Base-by-base conservation (phyloP, 768 basidiomycete species). In the Phanerochaete sordida region DNA sequence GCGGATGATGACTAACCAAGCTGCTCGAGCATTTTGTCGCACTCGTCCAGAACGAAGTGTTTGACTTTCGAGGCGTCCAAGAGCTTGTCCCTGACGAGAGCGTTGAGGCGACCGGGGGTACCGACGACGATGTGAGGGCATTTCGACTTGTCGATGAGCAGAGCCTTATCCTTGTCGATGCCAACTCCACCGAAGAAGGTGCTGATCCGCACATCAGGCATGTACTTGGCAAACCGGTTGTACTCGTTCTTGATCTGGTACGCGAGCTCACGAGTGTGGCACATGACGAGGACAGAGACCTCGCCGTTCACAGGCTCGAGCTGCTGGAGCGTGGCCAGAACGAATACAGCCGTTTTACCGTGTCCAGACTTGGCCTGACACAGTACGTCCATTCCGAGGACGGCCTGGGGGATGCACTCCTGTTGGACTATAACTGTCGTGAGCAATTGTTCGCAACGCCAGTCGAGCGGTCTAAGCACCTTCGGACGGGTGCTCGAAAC, bases 181-280 rank as follows among this genome's bases (percentile, higher is more conserved):
- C 93, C 90, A 31, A 93, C 97, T 62, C 97, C 97, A 64, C 97
- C 97, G 74, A 94, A 99, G 80, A 98, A 98, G 60, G 97, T 98
- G 76, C 86, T 87, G 70, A 98, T 95, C 64, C 95, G 91, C 68
- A 98, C 94, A 67, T 95, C 93, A 35, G 97, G 95, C 96, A 98
- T 98, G 80, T 98, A 99, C 83, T 98, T 98, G 68, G 93, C 92
- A 77, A 99, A 99, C 56, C 97, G 94, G 57, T 90, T 86, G 80
- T 98, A 99, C 79, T 99, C 97, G 79, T 99, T 99, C 83, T 96
- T 95, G 77, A 99, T 99, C 80, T 99, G 97, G 81, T 94, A 99
- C 54, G 97, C 97, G 61, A 99, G 84, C 81, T 99, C 97, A 68
- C 97, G 93, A 28, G 97, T 99, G 80, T 99, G 97, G 77, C 97